These are phyloP conservation scores for Leishmania martiniquensis DNA, from an alignment of 208 protist species.

Conservation along the genomic window DNA sequence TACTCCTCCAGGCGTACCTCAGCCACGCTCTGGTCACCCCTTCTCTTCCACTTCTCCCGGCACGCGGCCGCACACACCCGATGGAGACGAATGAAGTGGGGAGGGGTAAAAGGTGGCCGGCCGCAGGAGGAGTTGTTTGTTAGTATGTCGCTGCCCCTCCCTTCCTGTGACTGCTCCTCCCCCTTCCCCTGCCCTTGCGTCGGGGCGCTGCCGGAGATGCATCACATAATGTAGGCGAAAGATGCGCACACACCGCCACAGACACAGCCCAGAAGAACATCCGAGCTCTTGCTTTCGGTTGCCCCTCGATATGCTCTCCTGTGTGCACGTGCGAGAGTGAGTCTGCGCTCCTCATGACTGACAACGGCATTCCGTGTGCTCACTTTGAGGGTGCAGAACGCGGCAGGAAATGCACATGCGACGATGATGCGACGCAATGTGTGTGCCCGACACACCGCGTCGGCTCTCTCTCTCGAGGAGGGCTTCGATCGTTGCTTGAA, in stretches of 20 bases:
- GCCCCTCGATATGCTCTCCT: neutral
- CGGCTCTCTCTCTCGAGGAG: neutral
- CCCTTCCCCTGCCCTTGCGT: neutral
- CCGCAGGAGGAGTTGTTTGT: neutral
- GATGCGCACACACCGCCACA: neutral
- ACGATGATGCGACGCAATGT: neutral
- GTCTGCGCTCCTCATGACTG: neutral
- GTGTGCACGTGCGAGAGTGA: neutral
- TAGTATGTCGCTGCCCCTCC: neutral
- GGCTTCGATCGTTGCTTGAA: neutral
- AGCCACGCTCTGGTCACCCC: neutral
- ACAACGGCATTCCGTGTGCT: neutral
- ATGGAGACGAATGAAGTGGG: neutral
- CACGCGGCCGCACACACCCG: neutral
- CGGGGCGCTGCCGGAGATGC: neutral
- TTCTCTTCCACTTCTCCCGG: slow-evolving; percentile 14
- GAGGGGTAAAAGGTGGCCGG: neutral
- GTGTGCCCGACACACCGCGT: neutral
- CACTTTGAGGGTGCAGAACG: neutral
- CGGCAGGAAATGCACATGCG: neutral
- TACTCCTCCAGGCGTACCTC: neutral
- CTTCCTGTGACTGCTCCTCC: neutral
- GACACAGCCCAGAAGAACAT: neutral
- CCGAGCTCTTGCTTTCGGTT: neutral
- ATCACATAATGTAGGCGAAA: neutral